Evolutionary conservation across 2,329 filamentous ascomycete genomes (phyloP).

Genomic region (Trichoderma hamatum): DNA sequence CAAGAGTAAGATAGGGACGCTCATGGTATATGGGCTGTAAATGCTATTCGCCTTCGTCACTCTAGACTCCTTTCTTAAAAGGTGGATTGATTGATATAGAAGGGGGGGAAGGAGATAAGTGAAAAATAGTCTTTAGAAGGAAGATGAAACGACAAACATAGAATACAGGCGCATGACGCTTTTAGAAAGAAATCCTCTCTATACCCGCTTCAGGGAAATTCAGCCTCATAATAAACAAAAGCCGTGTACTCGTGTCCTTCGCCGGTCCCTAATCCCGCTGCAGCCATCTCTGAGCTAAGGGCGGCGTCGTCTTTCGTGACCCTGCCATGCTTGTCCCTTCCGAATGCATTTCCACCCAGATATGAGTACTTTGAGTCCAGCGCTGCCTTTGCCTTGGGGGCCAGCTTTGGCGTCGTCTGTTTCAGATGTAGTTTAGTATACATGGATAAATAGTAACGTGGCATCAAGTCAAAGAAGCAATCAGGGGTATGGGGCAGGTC

Average conservation of each 20-base stretch:
- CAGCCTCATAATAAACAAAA: slow-evolving; percentile 96
- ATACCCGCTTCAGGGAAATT: slow-evolving; percentile 57
- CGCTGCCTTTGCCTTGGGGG: slow-evolving; percentile 75
- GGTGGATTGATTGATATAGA: background rate
- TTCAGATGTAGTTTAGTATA: slow-evolving; percentile 30
- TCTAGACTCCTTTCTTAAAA: background rate
- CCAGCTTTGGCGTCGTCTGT: slow-evolving; percentile 80
- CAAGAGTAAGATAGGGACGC: background rate
- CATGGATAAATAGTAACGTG: background rate
- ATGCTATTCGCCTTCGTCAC: background rate
- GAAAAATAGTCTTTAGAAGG: slow-evolving; percentile 30
- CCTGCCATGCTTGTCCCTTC: slow-evolving; percentile 88
- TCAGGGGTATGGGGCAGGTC: background rate
- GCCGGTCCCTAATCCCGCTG: slow-evolving; percentile 66
- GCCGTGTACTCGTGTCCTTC: slow-evolving; percentile 87
- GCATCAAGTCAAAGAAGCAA: background rate
- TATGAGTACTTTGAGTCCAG: slow-evolving; percentile 88
- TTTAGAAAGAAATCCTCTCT: slow-evolving; percentile 14
- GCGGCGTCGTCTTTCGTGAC: slow-evolving; percentile 86
- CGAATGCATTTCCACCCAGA: slow-evolving; percentile 91
- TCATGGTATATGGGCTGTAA: background rate
- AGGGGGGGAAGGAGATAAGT: background rate
- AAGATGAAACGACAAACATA: slow-evolving; percentile 40
- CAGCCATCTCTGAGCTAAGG: slow-evolving; percentile 80
- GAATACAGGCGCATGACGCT: slow-evolving; percentile 28